These are phyloP conservation scores for Aspergillus funiculosus DNA, from an alignment of 495 filamentous ascomycete species.

Conservation along the genomic window DNA sequence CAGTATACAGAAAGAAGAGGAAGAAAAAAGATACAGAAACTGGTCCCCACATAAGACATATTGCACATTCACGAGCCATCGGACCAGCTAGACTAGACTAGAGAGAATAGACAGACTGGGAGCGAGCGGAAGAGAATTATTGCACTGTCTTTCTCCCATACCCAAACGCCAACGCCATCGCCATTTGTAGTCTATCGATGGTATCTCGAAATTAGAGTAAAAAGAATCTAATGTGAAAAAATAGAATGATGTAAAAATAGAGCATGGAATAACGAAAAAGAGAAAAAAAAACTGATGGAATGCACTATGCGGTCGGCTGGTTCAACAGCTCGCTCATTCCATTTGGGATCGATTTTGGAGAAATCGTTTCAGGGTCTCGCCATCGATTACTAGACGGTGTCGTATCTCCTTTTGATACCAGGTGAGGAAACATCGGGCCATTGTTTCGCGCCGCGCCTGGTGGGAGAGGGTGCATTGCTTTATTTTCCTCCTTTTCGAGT, in stretches of 20 bases:
- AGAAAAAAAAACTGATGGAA: too few species aligned
- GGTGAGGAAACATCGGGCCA: conserved; percentile 26
- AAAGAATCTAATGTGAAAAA: conserved; percentile 8
- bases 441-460: conserved; percentile 41
- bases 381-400: conserved; percentile 18
- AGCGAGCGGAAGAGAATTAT: too few species aligned
- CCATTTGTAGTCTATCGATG: conserved; percentile 45
- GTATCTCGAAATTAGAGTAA: conserved; percentile 31
- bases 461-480: conserved; percentile 38
- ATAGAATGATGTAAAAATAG: conserved; percentile 9
- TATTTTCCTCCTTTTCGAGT: conserved; percentile 25
- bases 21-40: too few species aligned
- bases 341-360: conserved; percentile 31
- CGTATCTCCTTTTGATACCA: conserved; percentile 17
- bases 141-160: too few species aligned
- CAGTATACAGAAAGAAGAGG: too few species aligned
- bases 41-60: too few species aligned
- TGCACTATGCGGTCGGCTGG: conserved; percentile 17
- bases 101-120: too few species aligned
- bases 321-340: conserved; percentile 36
- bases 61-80: too few species aligned
- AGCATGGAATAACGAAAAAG: too few species aligned
- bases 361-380: conserved; percentile 30
- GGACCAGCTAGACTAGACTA: too few species aligned
- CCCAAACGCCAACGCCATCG: conserved; percentile 30